These are phyloP conservation scores for Phyllosticta citribraziliensis DNA, from an alignment of 2,329 filamentous ascomycete genomes.

Conservation along the genomic window DNA sequence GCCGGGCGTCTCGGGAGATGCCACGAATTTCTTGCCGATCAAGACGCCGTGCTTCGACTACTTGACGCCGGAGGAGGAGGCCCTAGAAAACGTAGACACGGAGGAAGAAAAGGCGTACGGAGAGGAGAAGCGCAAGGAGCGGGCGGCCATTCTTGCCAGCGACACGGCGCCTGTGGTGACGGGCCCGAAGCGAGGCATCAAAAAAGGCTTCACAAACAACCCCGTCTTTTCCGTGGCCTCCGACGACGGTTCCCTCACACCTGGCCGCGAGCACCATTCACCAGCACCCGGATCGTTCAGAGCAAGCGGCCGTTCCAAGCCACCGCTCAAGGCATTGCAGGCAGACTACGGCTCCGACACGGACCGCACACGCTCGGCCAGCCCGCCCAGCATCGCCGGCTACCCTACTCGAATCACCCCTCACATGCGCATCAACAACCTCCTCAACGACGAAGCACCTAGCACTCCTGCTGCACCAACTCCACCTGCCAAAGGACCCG, in stretches of 20 bases:
- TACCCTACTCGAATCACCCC: slow-evolving; percentile 16
- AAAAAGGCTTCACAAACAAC: slow-evolving; percentile 36
- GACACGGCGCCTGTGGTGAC: slow-evolving; percentile 60
- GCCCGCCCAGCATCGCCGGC: slow-evolving; percentile 31
- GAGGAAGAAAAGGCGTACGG: slow-evolving; percentile 61
- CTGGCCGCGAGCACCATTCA: slow-evolving; percentile 29
- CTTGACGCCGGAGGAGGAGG: slow-evolving; percentile 56
- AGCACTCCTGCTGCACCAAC: slow-evolving; percentile 18
- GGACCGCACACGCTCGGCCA: slow-evolving; percentile 38
- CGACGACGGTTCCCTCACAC: slow-evolving; percentile 30
- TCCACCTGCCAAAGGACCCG: slow-evolving; percentile 31
- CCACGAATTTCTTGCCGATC: slow-evolving; percentile 37
- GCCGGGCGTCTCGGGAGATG: slow-evolving; percentile 25
- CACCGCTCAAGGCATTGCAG: slow-evolving; percentile 19
- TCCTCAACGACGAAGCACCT: slow-evolving; percentile 36
- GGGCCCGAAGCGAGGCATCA: slow-evolving; percentile 40
- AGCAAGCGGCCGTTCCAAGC: slow-evolving; percentile 18
- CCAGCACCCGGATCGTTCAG: slow-evolving; percentile 23
- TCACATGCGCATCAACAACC: slow-evolving; percentile 40
- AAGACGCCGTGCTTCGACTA: slow-evolving; percentile 56
- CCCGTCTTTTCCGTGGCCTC: slow-evolving; percentile 32
- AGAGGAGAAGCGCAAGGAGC: slow-evolving; percentile 61
- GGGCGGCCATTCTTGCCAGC: slow-evolving; percentile 61
- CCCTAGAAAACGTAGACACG: slow-evolving; percentile 64
- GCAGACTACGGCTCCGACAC: slow-evolving; percentile 34